Base-by-base conservation (phyloP, 106 monocot genomes). In the Allium sativum region DNA sequence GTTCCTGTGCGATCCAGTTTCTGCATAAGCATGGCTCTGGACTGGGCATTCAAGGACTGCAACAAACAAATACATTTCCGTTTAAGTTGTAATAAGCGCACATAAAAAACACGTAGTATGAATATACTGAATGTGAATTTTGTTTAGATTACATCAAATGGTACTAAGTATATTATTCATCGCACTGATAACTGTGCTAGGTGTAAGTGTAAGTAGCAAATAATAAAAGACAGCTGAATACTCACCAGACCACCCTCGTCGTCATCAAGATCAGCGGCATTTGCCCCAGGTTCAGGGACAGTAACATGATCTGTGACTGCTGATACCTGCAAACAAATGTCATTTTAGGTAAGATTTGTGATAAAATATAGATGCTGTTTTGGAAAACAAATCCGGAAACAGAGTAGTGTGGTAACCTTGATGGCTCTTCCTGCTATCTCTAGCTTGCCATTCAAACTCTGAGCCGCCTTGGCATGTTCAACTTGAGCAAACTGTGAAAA, bases 191-290 rank as follows among this genome's bases (percentile, higher is more conserved):
- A 31, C 31, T 31, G 31, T 31, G 5, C 31, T 31, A 31, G 31
- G 5, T 31, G 31, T 56, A 8, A 22, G 0, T 52, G 17, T 52
- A n/a, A 31, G 31, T 31, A 31, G 5, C 31, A 31, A 31, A 31
- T 31, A 31, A 31, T 31, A 0, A 31, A 31, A 31, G 31, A 31
- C 31, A 31, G 1, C 2, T 3, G 31, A 5, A 31, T 31, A 31
- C 31, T 31, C 31, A 31, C 31, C 31, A 31, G 31, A 8, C 84
- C 79, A 44, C 87, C 82, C 58, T 87, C 87, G 48, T 87, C 87
- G 56, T 87, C 87, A 74, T 87, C 87, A 45, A 87, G 65, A 66
- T 87, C 87, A 51, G 67, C 79, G 56, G 74, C 52, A 77, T 76
- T 82, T 47, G 76, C 43, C 21, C 78, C 82, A 59, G 66, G 43